Conservation (phyloP, 495 filamentous ascomycete genomes). For the Penicillium lividum region DNA sequence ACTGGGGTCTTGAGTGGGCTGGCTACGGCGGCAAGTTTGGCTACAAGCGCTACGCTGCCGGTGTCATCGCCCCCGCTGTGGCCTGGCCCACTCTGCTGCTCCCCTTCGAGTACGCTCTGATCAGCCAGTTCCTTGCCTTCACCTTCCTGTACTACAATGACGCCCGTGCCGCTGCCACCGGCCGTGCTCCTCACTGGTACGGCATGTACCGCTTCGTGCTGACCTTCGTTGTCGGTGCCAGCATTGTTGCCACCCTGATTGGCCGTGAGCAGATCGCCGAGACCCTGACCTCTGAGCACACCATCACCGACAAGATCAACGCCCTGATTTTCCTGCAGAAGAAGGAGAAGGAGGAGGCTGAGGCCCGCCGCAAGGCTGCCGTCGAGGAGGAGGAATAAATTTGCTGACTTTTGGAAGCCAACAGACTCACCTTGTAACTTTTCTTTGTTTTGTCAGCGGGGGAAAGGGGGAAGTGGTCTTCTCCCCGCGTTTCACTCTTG, state of each 20-base stretch:
- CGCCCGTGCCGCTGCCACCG: constrained; percentile 67
- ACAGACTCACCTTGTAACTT: constrained; percentile 2
- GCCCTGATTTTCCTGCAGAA: constrained; percentile 60
- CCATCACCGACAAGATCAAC: constrained; percentile 62
- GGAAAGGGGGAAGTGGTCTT: neutral
- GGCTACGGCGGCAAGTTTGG: constrained; percentile 70
- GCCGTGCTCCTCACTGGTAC: constrained; percentile 93
- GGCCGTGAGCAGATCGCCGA: constrained; percentile 82
- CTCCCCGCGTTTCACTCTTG: constrained; percentile 21
- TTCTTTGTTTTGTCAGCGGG: constrained; percentile 11
- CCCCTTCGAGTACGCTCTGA: constrained; percentile 84
- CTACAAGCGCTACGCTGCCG: constrained; percentile 78
- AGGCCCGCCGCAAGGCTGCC: constrained; percentile 50
- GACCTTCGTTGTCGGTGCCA: constrained; percentile 87
- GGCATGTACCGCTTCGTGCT: constrained; percentile 91
- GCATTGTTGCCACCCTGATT: constrained; percentile 83
- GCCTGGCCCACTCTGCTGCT: constrained; percentile 94
- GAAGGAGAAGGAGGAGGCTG: constrained; percentile 63
- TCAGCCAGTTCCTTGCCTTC: constrained; percentile 87
- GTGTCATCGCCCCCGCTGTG: constrained; percentile 76
- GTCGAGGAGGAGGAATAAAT: constrained; percentile 51
- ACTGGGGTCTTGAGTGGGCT: constrained; percentile 89
- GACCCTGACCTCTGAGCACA: constrained; percentile 46
- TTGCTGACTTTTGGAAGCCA: neutral
- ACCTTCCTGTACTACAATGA: constrained; percentile 89